Evolutionary conservation across 2,329 filamentous ascomycete genomes (phyloP).

Genomic region (Curvularia verruculosa): DNA sequence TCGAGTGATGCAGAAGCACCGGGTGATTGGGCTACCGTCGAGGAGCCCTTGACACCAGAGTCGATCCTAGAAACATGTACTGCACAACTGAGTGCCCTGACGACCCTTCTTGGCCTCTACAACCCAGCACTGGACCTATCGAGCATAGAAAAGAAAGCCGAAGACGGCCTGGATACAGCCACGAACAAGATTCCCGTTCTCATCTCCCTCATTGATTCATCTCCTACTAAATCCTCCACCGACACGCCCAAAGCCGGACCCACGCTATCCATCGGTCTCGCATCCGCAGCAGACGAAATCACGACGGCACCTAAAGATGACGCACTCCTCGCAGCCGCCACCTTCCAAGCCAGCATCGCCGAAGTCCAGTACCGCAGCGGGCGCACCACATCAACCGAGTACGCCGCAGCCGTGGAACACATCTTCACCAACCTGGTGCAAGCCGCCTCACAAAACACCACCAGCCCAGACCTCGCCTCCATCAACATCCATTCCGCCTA

Average conservation of each 20-base stretch:
- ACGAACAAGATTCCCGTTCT: slow-evolving; percentile 62
- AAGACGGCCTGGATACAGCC: slow-evolving; percentile 61
- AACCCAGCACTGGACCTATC: slow-evolving; percentile 51
- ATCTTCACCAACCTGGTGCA: slow-evolving; percentile 42
- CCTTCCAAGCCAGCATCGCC: slow-evolving; percentile 62
- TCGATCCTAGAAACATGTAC: slow-evolving; percentile 72
- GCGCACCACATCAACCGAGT: slow-evolving; percentile 59
- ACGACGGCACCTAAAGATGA: slow-evolving; percentile 56
- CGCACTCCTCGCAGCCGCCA: slow-evolving; percentile 61
- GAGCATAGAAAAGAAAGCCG: slow-evolving; percentile 63
- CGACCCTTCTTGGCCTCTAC: slow-evolving; percentile 57
- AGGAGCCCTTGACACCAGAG: slow-evolving; percentile 68
- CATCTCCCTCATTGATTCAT: slow-evolving; percentile 47
- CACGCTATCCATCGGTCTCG: slow-evolving; percentile 41
- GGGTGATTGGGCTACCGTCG: slow-evolving; percentile 70
- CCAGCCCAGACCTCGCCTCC: slow-evolving; percentile 51
- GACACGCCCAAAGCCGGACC: slow-evolving; percentile 40
- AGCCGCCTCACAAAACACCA: slow-evolving; percentile 55
- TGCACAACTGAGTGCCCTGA: slow-evolving; percentile 62
- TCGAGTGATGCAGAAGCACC: slow-evolving; percentile 44
- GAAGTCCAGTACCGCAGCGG: slow-evolving; percentile 63
- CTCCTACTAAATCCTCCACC: slow-evolving; percentile 19
- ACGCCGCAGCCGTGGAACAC: slow-evolving; percentile 52
- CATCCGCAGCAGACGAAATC: slow-evolving; percentile 25
- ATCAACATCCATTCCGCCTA: slow-evolving; percentile 61